Evolutionary conservation across 2,329 filamentous ascomycete genomes (phyloP), one percentile per base, ranked within the genome.

Genomic region (Fusarium nurragi): DNA sequence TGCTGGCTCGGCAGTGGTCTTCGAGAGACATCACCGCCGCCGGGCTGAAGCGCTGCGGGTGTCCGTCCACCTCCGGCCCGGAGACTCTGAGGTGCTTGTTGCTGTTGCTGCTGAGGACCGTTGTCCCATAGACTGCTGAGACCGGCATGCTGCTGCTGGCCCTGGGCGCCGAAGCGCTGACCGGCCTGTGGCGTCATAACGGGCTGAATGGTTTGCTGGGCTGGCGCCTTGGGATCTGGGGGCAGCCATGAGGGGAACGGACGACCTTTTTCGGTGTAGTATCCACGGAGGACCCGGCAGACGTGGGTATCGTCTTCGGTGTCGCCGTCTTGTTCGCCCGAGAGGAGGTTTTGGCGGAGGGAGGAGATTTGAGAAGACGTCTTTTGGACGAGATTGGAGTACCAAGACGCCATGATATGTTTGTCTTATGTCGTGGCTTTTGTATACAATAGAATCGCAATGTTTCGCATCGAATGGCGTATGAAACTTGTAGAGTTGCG

Each of bases 241-340:
- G 94, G 93, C 9, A 98, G 88, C 94, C 95, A 98, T 69, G 83
- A 79, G 1, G 95, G 95, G 64, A 94, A 91, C 3, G 88, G 84
- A 21, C 89, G 88, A 69, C 90, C 91, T 74, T 96, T 95, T 77
- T 98, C 94, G 48, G 83, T 87, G 83, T 99, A 98, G 84, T 98
- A 97, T 71, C 88, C 90, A 72, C 95, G 91, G 23, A 99, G 87
- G 32, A 97, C 93, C 72, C 95, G 92, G 79, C 92, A 96, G 73
- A 98, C 91, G 81, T 98, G 93, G 4, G 93, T 96, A 80, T 97
- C 93, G 80, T 98, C 94, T 78, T 96, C 86, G 64, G 88, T 90
- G 74, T 91, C 88, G 77, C 89, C 89, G 77, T 90, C 88, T 69
- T 83, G 81, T 67, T 90, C 88, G 75, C 83, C 81, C 67, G 84